Conservation (phyloP, 352 stramenopile genomes). For the Blastocystis sp. region DNA sequence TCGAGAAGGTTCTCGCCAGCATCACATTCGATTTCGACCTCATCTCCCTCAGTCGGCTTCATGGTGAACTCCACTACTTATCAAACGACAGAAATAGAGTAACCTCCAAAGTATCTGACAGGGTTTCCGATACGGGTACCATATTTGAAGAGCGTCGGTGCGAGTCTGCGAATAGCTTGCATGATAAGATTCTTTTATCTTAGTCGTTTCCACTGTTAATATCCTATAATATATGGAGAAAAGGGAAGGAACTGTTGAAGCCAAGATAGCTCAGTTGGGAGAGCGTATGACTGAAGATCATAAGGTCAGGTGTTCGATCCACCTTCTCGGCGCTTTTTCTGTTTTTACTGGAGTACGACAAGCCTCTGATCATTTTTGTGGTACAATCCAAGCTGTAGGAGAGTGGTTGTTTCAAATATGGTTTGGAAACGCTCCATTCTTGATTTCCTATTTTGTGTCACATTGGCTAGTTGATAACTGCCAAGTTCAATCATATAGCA, state of each 20-base stretch:
- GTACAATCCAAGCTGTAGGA: no score
- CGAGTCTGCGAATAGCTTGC: not conserved
- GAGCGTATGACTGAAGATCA: constrained; percentile 62
- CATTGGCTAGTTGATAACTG: no score
- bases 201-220: not conserved
- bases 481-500: no score
- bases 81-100: not conserved
- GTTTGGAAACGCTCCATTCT: no score
- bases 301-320: constrained; percentile 61
- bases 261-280: constrained; percentile 61
- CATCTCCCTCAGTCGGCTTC: constrained; percentile 42
- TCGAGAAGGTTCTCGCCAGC: constrained; percentile 31
- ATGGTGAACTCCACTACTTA: constrained; percentile 53
- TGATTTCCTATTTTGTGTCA: no score
- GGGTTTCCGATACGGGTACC: not conserved
- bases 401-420: no score
- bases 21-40: constrained; percentile 51
- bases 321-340: constrained; percentile 60
- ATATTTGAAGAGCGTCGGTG: constrained; percentile 3
- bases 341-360: no score
- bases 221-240: not conserved
- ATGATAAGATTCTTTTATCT: not conserved
- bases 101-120: constrained; percentile 29
- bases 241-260: not conserved
- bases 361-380: no score